phyloP scores from a whole-genome alignment of 1,139 yeast species.

The Yamadazyma sp. region DNA sequence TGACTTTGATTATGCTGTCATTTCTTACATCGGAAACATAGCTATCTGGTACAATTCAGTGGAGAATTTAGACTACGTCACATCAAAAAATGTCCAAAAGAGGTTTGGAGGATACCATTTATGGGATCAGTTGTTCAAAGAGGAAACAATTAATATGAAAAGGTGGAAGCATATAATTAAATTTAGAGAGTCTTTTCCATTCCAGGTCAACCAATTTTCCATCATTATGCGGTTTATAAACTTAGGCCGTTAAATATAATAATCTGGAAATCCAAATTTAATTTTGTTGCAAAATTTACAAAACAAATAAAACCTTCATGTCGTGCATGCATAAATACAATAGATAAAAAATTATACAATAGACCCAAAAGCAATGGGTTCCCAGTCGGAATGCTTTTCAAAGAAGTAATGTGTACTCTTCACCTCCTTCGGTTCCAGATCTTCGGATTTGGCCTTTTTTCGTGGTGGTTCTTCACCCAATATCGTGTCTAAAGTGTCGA shows the following conservation, averaged over 20 bases:
- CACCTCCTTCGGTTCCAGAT: constrained; percentile 8
- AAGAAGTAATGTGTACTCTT: constrained; percentile 20
- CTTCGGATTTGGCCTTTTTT: constrained; percentile 2
- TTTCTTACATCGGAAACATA: constrained; percentile 42
- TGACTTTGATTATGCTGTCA: constrained; percentile 39
- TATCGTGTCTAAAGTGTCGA: constrained; percentile 11
- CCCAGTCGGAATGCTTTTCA: constrained; percentile 31
- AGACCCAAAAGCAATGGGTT: constrained; percentile 36
- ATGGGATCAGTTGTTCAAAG: constrained; percentile 44
- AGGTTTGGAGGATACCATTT: constrained; percentile 44
- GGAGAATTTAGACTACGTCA: constrained; percentile 18
- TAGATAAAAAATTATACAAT: constrained; percentile 3
- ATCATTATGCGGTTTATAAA: constrained; percentile 40
- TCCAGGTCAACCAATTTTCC: constrained; percentile 45
- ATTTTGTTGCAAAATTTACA: constrained; percentile 2
- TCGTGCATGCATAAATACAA: constrained; percentile 1
- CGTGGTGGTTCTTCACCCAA: constrained; percentile 5
- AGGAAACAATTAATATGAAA: constrained; percentile 39
- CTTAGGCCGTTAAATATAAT: constrained; percentile 17
- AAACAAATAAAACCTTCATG: neutral
- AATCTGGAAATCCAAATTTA: too few relatives aligned
- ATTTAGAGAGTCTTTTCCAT: constrained; percentile 38
- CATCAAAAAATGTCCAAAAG: constrained; percentile 18
- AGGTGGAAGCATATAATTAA: constrained; percentile 49
- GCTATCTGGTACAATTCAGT: constrained; percentile 36